phyloP scores from a whole-genome alignment of 1,139 yeast genomes.

The Kodamaea arcana region DNA sequence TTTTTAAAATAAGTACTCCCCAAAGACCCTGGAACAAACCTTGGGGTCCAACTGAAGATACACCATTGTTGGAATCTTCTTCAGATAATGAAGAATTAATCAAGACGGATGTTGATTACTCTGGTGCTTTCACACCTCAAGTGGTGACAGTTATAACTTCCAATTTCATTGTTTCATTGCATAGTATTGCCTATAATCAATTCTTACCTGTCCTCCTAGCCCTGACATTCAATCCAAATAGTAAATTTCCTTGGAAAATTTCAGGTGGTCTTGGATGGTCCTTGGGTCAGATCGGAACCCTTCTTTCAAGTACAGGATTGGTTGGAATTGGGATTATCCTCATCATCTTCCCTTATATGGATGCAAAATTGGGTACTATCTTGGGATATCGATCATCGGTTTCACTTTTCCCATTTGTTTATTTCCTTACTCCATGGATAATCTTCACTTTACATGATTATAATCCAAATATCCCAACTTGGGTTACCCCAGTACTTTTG shows the following conservation, averaged over 20 bases:
- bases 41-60: background rate
- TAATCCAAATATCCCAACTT: constrained; percentile 20
- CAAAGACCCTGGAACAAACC: constrained; percentile 31
- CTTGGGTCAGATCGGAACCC: constrained; percentile 40
- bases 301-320: constrained; percentile 54
- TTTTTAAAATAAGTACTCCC: constrained; percentile 30
- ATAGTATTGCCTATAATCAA: constrained; percentile 52
- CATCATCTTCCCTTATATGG: constrained; percentile 52
- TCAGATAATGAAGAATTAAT: background rate
- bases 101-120: constrained; percentile 11
- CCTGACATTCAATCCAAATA: constrained; percentile 32
- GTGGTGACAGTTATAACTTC: constrained; percentile 40
- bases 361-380: constrained; percentile 45
- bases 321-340: constrained; percentile 51
- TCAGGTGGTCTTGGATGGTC: constrained; percentile 47
- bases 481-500: constrained; percentile 21
- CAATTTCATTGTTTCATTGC: constrained; percentile 45
- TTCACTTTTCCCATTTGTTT: constrained; percentile 44
- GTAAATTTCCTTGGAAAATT: constrained; percentile 43
- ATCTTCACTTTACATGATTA: constrained; percentile 39
- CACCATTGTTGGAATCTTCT: background rate
- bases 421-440: constrained; percentile 46
- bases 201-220: constrained; percentile 60
- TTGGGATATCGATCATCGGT: constrained; percentile 40
- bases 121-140: constrained; percentile 27